Base-by-base conservation (phyloP, 768 basidiomycete genomes). In the Tephrocybe sp. region DNA sequence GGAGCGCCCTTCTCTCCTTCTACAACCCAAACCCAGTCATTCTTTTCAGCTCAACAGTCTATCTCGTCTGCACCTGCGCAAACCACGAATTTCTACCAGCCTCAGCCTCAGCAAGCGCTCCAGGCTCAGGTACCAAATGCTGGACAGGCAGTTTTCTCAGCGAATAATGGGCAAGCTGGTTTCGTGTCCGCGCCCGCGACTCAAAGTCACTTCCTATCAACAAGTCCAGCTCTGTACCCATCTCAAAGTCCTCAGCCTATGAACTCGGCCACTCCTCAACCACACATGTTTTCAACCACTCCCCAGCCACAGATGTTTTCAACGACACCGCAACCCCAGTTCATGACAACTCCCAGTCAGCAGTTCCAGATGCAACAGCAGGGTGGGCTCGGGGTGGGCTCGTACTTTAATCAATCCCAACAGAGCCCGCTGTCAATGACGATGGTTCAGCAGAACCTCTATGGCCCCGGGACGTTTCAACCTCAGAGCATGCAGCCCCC, bases 221-320 rank as follows among this genome's bases (percentile, higher is more conserved):
- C 70, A 1, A 70, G 71, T 45, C 70, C 72, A 3, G 59, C 54
- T 8, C 67, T 69, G 23, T 65, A 68, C 41, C 60, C 59, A 9
- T 68, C 69, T 9, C 68, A 68, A 41, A 74, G 68, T 50, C 71
- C 72, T 9, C 70, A 72, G 30, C 54, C 55, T 38, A 36, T 46
- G 45, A 58, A 56, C 45, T 55, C 52, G 26, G 56, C 42, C 38
- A 60, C 57, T 32, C 60, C 45, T 17, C 58, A 62, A 48, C 61
- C 62, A 31, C 60, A 63, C 30, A 49, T 48, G 56, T 42, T 42
- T n/a, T 40, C 56, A 11, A 55, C 45, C 13, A 54, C 58, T 40
- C 65, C 61, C 39, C 68, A 71, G 52, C 61, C 67, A 5, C 71
- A 69, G 57, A 65, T 69, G 56, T 60, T 55, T 39, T 22, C 39